Evolutionary conservation across 2,329 filamentous ascomycete genomes (phyloP).

Genomic region (Aspergillus caelatus): DNA sequence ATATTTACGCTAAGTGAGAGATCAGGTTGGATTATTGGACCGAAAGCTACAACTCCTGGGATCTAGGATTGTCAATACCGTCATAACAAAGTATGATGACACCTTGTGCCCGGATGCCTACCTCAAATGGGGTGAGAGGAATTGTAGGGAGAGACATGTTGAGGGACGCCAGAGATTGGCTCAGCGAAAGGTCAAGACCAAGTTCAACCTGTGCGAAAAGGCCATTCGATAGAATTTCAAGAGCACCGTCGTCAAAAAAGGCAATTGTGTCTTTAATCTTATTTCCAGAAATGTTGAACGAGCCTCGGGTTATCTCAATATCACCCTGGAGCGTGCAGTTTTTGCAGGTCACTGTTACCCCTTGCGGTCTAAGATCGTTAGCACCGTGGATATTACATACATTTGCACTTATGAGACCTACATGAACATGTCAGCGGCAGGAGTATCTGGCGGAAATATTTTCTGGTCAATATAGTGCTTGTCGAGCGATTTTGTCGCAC

Average conservation of each 20-base stretch:
- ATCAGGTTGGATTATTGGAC: conserved; percentile 18
- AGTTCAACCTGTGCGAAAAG: conserved; percentile 25
- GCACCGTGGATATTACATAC: too few species aligned
- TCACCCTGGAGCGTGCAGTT: conserved; percentile 22
- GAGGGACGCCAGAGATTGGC: conserved; percentile 16
- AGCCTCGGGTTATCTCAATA: conserved; percentile 20
- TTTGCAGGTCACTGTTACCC: conserved; percentile 22
- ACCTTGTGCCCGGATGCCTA: conserved; percentile 6
- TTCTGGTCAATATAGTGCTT: conserved; percentile 1
- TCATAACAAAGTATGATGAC: neutral
- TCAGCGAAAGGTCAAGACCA: conserved; percentile 16
- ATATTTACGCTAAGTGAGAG: conserved; percentile 15
- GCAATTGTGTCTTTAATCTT: conserved; percentile 11
- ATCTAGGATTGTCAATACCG: conserved; percentile 15
- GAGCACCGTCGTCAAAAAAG: conserved; percentile 23
- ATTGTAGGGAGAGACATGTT: conserved; percentile 21
- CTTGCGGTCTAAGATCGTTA: conserved; percentile 16
- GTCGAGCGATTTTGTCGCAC: conserved; percentile 5
- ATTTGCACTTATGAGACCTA: neutral
- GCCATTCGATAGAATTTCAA: conserved; percentile 20
- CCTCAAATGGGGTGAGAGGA: conserved; percentile 24
- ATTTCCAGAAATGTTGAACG: conserved; percentile 19
- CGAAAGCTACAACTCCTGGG: conserved; percentile 23
- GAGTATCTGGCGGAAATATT: conserved; percentile 8
- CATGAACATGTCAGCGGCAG: conserved; percentile 3